Conservation (phyloP, 805 yeast genomes). For the Ogataea siamensis region DNA sequence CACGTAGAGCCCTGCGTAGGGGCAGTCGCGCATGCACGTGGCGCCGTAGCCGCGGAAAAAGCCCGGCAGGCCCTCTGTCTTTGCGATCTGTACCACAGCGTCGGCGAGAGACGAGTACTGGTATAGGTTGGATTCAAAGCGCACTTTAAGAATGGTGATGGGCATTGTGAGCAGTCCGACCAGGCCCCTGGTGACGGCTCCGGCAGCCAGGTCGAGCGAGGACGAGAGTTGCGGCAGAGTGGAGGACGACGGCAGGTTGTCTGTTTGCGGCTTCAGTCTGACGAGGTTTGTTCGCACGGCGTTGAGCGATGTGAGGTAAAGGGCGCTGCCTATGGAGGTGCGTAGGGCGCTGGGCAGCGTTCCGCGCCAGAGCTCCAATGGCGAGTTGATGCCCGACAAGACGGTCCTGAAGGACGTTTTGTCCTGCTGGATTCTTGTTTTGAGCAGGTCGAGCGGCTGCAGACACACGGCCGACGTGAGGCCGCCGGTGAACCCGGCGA, state of each 20-base stretch:
- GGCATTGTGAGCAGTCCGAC: constrained; percentile 95
- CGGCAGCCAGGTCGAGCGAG: constrained; percentile 67
- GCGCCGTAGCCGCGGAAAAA: constrained; percentile 88
- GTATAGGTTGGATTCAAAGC: constrained; percentile 82
- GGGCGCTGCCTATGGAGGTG: constrained; percentile 86
- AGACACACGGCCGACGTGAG: constrained; percentile 72
- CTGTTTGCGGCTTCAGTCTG: constrained; percentile 18
- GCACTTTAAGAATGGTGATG: constrained; percentile 81
- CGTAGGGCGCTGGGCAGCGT: constrained; percentile 87
- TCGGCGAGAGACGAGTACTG: constrained; percentile 60
- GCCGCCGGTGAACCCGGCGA: constrained; percentile 86
- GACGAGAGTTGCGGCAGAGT: constrained; percentile 71
- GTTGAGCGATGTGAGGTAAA: constrained; percentile 76
- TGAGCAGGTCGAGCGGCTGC: constrained; percentile 87
- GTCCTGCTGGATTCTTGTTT: constrained; percentile 79
- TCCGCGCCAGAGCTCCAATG: constrained; percentile 81
- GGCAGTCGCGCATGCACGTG: constrained; percentile 88
- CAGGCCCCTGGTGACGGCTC: constrained; percentile 72
- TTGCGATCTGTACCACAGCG: constrained; percentile 57
- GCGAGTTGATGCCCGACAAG: constrained; percentile 40
- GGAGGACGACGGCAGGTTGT: constrained; percentile 30
- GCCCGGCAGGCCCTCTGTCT: constrained; percentile 54
- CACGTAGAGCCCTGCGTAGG: constrained; percentile 92
- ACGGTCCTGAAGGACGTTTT: constrained; percentile 33
- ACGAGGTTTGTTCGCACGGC: constrained; percentile 54